These are phyloP conservation scores for Saccharomyces jurei DNA, from an alignment of 805 yeast genomes.

Conservation along the genomic window DNA sequence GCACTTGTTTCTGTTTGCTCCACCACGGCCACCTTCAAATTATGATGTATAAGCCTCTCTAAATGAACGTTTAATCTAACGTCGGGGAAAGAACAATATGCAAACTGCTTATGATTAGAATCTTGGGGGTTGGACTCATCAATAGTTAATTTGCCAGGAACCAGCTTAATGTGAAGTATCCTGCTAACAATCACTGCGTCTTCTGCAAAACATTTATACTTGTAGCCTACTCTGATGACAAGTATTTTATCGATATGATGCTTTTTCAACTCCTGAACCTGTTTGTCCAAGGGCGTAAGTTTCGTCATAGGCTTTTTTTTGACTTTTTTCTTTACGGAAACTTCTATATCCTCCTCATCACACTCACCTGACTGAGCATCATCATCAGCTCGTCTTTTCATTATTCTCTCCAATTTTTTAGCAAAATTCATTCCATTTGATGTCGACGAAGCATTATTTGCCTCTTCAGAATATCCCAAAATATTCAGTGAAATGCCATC, in stretches of 20 bases:
- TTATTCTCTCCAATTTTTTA: slow-evolving; percentile 4
- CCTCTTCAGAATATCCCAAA: neutral
- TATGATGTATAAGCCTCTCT: slow-evolving; percentile 60
- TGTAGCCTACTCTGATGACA: slow-evolving; percentile 86
- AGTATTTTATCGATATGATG: slow-evolving; percentile 59
- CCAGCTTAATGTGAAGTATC: slow-evolving; percentile 58
- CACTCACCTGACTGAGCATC: slow-evolving; percentile 2
- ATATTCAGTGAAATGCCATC: neutral
- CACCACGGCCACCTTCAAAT: slow-evolving; percentile 79
- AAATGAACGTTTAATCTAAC: slow-evolving; percentile 66
- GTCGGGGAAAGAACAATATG: slow-evolving; percentile 82
- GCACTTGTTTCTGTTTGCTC: slow-evolving; percentile 80
- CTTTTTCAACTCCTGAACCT: slow-evolving; percentile 58
- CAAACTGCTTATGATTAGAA: slow-evolving; percentile 47
- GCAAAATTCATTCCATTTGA: slow-evolving; percentile 3
- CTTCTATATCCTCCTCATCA: neutral
- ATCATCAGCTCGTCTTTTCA: slow-evolving; percentile 4
- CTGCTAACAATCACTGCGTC: slow-evolving; percentile 70
- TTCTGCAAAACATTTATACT: slow-evolving; percentile 75
- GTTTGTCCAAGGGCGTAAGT: slow-evolving; percentile 75
- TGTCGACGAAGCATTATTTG: neutral
- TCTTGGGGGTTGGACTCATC: slow-evolving; percentile 47
- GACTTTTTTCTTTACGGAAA: slow-evolving; percentile 1
- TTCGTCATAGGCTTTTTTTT: slow-evolving; percentile 2
- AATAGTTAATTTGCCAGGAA: slow-evolving; percentile 57